phyloP scores from a whole-genome alignment of 768 basidiomycete genomes.

The Rubroboletus satanas region DNA sequence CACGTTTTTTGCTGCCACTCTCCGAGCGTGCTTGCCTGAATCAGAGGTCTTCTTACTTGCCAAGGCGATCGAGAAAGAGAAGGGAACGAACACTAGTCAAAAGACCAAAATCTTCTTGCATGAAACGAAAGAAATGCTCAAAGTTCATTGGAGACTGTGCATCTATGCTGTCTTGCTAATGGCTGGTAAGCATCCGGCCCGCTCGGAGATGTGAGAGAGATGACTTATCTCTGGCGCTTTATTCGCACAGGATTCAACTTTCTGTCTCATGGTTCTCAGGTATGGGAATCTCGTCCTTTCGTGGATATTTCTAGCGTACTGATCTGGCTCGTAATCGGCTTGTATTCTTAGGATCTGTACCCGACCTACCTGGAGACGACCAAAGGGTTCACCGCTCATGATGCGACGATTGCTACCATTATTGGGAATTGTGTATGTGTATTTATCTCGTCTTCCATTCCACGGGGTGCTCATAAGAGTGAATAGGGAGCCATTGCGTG shows the following conservation, averaged over 20 bases:
- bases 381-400: conserved; percentile 55
- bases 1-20: conserved; percentile 59
- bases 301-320: neutral
- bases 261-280: conserved; percentile 69
- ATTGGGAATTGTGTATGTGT: conserved; percentile 65
- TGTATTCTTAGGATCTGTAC: conserved; percentile 55
- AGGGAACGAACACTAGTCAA: conserved; percentile 33
- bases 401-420: conserved; percentile 74
- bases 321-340: neutral
- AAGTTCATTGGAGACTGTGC: conserved; percentile 75
- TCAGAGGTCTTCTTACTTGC: conserved; percentile 69
- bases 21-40: conserved; percentile 74
- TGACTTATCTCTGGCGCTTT: neutral
- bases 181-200: conserved; percentile 40
- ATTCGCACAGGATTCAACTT: conserved; percentile 61
- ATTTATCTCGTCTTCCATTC: neutral
- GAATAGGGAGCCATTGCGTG: conserved; percentile 44
- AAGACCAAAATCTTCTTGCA: conserved; percentile 71
- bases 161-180: conserved; percentile 83
- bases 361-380: conserved; percentile 67
- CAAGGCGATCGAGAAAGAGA: conserved; percentile 47
- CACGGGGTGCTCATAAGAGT: neutral
- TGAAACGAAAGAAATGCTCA: conserved; percentile 75
- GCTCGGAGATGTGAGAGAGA: neutral
- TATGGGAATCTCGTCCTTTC: conserved; percentile 16